Base-by-base conservation (phyloP, 2,329 filamentous ascomycete species). In the Colletotrichum spaethianum region DNA sequence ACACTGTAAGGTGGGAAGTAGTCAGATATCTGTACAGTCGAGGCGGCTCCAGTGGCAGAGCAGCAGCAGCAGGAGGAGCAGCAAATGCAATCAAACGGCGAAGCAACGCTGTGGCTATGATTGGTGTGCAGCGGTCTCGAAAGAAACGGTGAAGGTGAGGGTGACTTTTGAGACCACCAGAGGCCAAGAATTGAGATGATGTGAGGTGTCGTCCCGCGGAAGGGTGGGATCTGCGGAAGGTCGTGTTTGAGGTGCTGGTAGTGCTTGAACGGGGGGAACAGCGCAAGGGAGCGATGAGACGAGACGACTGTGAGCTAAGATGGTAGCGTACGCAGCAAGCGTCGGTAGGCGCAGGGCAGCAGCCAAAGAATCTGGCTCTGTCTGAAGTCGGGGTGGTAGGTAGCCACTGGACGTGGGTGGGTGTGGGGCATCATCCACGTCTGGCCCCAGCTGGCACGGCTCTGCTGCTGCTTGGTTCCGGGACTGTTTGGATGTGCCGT, bases 61-160 rank as follows among this genome's bases (percentile, higher is more conserved):
- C 36, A 20, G 61, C 44, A 59, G 50, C 14, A 28, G 42, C 20
- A n/a, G n/a, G n/a, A n/a, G n/a, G 44, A 48, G 44, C 44, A 48
- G 42, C 20, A 62, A 26, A 46, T 46, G 59, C 59, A 31, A 26
- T 55, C 53, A 59, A 61, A 60, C 46, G 62, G 53, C 59, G 63
- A 70, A 61, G 70, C 70, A 64, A 72, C 66, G 53, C 70, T 56
- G 70, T 72, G 65, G 70, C 70, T 72, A 70, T 72, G 59, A 69
- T 63, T 72, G 66, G 66, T 44, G 59, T 70, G 60, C 36, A 62
- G 65, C 57, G 60, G 53, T 64, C 33, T 40, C 57, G 65, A 61
- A 57, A 38, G 59, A 60, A 60, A 38, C 31, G 36, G 28, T 33
- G 38, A 50, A 57, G 28, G 46, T 28, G 57, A 46, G 38, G 23